Evolutionary conservation across 1,284 basidiomycete species (phyloP).

Genomic region (Heterobasidion parviporum): DNA sequence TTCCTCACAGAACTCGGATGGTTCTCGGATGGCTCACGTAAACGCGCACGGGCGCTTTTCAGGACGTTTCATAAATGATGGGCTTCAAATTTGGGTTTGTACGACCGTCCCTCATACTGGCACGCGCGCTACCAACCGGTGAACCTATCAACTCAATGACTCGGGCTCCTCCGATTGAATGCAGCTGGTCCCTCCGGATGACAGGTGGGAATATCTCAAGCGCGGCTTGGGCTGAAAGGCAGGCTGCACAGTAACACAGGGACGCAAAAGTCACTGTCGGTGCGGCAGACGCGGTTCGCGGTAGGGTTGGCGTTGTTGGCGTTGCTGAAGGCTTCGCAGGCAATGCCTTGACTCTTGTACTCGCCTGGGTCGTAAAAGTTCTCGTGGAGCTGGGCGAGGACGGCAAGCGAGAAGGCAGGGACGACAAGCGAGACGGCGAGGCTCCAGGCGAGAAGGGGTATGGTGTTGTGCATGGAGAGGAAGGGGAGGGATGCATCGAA

Average conservation of each 20-base stretch:
- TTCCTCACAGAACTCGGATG: too few species aligned
- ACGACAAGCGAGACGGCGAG: background rate
- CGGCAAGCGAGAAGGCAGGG: background rate
- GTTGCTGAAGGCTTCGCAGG: constrained; percentile 47
- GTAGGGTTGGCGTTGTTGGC: constrained; percentile 30
- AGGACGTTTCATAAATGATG: too few species aligned
- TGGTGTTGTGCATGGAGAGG: too few species aligned
- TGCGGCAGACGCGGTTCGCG: constrained; percentile 34
- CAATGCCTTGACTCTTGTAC: constrained; percentile 41
- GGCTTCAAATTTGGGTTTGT: too few species aligned
- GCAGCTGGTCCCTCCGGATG: background rate
- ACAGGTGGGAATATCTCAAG: background rate
- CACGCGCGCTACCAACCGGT: too few species aligned
- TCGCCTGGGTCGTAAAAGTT: constrained; percentile 39
- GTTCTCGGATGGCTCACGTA: too few species aligned
- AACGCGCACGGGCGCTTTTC: too few species aligned
- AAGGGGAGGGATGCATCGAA: too few species aligned
- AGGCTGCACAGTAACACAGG: background rate
- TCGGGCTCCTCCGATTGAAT: background rate
- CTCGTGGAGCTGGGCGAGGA: constrained; percentile 35
- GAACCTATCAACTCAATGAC: too few species aligned
- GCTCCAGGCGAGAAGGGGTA: too few species aligned
- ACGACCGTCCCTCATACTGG: too few species aligned
- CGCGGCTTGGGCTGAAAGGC: background rate
- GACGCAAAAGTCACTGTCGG: constrained; percentile 19